Base-by-base conservation (phyloP, 306 rosid species). In the Corylus avellana region DNA sequence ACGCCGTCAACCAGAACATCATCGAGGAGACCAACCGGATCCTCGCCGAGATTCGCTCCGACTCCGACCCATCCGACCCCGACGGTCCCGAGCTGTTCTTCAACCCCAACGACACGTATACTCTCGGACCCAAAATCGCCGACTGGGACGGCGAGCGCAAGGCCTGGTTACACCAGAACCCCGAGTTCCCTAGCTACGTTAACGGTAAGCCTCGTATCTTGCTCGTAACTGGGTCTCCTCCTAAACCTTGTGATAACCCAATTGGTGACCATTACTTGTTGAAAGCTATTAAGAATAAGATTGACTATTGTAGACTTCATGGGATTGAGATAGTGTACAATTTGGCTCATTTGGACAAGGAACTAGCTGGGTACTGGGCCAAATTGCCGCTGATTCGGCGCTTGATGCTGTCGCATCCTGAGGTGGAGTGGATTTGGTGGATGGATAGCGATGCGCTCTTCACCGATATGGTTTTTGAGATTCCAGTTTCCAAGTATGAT, bases 401-500 rank as follows among this genome's bases (percentile, higher is more conserved):
- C 75, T 64, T 95, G 79, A 95, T 93, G 99, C 53, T 95, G 81
- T 93, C 99, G 1, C 99, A 95, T 54, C 98, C 98, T 0, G 98
- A 95, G 76, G 98, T 95, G 2, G 98, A 95, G 81, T 95, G 98
- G 98, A 95, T 95, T 86, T 95, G 99, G 99, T 95, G 99, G 99
- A 93, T 95, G 99, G 99, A 96, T 48, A 96, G 99, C 80, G 99
- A 95, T 87, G 99, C 99, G 0, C 84, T 95, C 57, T 95, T 95
- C 59, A 95, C 99, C 4, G 99, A 95, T 35, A 91, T 95, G 96
- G 91, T 93, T 25, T 95, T 93, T 59, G 88, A 95, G 80, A 86
- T 95, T 73, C 99, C 99, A 0, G 59, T 90, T 50, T 56, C 77
- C 0, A 95, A 91, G 91, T 95, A 95, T 79, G 80, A 82, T 46